Conservation (phyloP, 441 rosid species). For the Populus hybrid region DNA sequence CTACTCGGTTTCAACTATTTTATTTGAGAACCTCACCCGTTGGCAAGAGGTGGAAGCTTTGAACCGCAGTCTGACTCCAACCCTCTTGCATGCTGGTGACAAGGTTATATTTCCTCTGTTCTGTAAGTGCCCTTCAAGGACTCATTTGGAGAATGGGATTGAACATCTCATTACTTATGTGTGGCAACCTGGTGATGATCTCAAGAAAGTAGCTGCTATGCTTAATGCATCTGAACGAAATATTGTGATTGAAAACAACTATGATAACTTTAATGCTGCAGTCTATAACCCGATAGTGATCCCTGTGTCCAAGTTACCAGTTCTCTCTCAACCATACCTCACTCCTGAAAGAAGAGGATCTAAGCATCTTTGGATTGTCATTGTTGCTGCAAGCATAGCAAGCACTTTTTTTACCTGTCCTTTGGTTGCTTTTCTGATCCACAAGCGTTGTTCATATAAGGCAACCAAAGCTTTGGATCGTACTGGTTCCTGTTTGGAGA, state of each 20-base stretch:
- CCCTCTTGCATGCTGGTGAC: conserved; percentile 40
- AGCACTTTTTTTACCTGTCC: conserved; percentile 24
- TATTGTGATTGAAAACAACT: conserved; percentile 41
- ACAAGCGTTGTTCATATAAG: neutral
- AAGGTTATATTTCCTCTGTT: conserved; percentile 46
- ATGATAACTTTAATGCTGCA: conserved; percentile 30
- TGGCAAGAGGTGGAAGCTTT: conserved; percentile 37
- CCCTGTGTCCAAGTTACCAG: conserved; percentile 48
- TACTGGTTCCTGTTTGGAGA: conserved; percentile 33
- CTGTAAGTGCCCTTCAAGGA: conserved; percentile 55
- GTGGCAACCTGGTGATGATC: conserved; percentile 49
- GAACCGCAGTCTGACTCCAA: conserved; percentile 40
- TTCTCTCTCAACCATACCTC: conserved; percentile 31
- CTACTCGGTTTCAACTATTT: conserved; percentile 38
- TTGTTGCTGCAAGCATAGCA: conserved; percentile 19
- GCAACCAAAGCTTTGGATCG: conserved; percentile 29
- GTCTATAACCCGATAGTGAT: conserved; percentile 42
- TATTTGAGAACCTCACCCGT: conserved; percentile 45
- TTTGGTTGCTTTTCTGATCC: conserved; percentile 23
- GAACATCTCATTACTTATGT: conserved; percentile 45
- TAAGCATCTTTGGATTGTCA: conserved; percentile 21
- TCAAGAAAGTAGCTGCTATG: conserved; percentile 37
- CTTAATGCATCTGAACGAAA: conserved; percentile 31
- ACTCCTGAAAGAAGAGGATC: conserved; percentile 23
- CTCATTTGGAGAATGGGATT: conserved; percentile 32